Evolutionary conservation across 1,284 basidiomycete species (phyloP).

Genomic region (Pholiota adiposa): DNA sequence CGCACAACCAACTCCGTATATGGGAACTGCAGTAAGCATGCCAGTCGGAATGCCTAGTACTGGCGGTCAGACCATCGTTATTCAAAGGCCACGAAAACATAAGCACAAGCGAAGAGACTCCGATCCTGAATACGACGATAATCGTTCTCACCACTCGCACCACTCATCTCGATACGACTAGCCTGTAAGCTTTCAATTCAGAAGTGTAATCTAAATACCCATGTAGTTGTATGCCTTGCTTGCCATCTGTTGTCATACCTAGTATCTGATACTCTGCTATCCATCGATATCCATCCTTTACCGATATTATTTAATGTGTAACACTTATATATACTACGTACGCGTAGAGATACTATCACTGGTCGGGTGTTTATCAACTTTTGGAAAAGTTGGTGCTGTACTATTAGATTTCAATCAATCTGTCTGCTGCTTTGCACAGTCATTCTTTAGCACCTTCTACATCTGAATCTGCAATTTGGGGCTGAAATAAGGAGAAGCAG

Average conservation of each 20-base stretch:
- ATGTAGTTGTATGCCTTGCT: background rate
- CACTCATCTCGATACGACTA: constrained; percentile 4
- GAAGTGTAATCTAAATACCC: background rate
- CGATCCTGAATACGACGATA: constrained; percentile 7
- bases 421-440: too few relatives aligned
- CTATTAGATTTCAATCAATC: too few relatives aligned
- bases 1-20: constrained; percentile 23
- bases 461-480: too few relatives aligned
- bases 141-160: constrained; percentile 10
- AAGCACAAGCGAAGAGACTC: constrained; percentile 1
- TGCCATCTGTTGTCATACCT: background rate
- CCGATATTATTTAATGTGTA: background rate
- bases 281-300: too few relatives aligned
- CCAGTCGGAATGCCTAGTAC: constrained; percentile 1
- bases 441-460: too few relatives aligned
- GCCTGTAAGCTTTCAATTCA: background rate
- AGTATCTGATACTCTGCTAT: background rate
- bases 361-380: too few relatives aligned
- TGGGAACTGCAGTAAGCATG: constrained; percentile 27
- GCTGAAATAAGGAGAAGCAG: too few relatives aligned
- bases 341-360: too few relatives aligned
- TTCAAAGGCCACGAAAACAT: constrained; percentile 10
- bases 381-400: too few relatives aligned
- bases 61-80: constrained; percentile 7
- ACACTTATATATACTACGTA: background rate